Conservation (phyloP, 768 basidiomycete genomes). For the Hemileccinum rubropunctum region DNA sequence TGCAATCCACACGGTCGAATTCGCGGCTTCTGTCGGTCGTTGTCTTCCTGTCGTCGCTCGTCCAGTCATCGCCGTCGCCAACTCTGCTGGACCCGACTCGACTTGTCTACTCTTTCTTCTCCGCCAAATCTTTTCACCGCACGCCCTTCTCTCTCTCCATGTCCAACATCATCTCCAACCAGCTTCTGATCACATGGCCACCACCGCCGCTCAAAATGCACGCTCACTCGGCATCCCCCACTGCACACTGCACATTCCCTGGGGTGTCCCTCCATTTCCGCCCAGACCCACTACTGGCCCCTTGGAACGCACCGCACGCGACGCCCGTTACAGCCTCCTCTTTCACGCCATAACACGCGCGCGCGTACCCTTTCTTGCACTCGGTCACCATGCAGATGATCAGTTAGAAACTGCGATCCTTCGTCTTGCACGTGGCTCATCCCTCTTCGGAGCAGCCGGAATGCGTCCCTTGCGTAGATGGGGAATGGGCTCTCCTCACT, state of each 20-base stretch:
- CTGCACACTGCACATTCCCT: constrained; percentile 47
- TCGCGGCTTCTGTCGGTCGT: constrained; percentile 40
- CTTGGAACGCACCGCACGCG: constrained; percentile 57
- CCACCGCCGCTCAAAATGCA: constrained; percentile 44
- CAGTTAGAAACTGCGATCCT: constrained; percentile 81
- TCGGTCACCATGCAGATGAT: constrained; percentile 81
- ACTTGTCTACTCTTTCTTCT: constrained; percentile 74
- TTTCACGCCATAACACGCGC: constrained; percentile 44
- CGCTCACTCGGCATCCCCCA: constrained; percentile 43
- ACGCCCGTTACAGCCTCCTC: constrained; percentile 54
- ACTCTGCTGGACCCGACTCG: constrained; percentile 84
- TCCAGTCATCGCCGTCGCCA: constrained; percentile 51
- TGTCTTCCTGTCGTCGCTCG: constrained; percentile 4
- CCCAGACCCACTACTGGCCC: constrained; percentile 39
- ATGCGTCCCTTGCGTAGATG: constrained; percentile 68
- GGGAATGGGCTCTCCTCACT: constrained; percentile 92
- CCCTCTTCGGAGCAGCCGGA: constrained; percentile 55
- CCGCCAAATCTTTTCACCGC: constrained; percentile 35
- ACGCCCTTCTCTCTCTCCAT: constrained; percentile 52
- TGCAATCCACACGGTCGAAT: constrained; percentile 50
- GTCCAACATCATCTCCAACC: constrained; percentile 71
- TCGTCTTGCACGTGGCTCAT: constrained; percentile 59
- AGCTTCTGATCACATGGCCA: constrained; percentile 55
- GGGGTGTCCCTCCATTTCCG: constrained; percentile 56
- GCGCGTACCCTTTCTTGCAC: constrained; percentile 46